Percentiles rank a stretch among this genome's conserved stretches.
Evolutionary conservation across 164 flowering plant species (phyloP).

Genomic region (Piper betle): DNA sequence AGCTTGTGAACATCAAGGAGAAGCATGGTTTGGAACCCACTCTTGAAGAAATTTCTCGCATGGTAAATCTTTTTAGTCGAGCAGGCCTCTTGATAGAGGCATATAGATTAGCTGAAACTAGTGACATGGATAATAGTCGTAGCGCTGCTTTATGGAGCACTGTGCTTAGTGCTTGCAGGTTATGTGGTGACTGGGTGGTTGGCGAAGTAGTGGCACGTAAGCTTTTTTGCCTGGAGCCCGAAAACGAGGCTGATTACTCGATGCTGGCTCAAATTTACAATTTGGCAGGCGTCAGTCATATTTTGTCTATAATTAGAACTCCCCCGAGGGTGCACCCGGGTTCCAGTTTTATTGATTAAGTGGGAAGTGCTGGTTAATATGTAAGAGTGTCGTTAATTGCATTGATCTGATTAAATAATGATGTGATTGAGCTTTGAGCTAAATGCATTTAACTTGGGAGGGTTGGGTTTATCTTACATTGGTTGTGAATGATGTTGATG

Average conservation of each 20-base stretch:
- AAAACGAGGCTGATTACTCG: slow-evolving; percentile 6
- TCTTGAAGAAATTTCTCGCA: slow-evolving; percentile 5
- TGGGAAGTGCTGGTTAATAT: not conserved
- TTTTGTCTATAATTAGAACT: slow-evolving; percentile 6
- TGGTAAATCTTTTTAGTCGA: slow-evolving; percentile 10
- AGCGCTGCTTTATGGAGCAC: slow-evolving; percentile 7
- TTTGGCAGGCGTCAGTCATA: slow-evolving; percentile 5
- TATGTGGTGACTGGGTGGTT: slow-evolving; percentile 2
- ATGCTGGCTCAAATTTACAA: slow-evolving; percentile 8
- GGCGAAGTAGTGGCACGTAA: slow-evolving; percentile 7
- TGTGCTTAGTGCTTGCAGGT: slow-evolving; percentile 12
- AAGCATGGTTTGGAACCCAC: slow-evolving; percentile 5
- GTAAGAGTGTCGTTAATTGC: not conserved
- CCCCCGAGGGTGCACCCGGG: slow-evolving; percentile 4
- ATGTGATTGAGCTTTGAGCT: no score
- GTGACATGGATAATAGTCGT: not conserved
- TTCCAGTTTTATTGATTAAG: slow-evolving; percentile 4
- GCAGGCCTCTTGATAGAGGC: slow-evolving; percentile 8
- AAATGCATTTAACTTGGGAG: no score
- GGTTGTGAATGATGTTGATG: no score
- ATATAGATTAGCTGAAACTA: slow-evolving; percentile 1
- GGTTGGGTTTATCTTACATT: no score
- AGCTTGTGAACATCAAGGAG: slow-evolving; percentile 8
- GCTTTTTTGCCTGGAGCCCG: slow-evolving; percentile 7
- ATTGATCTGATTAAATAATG: not conserved